Conservation (phyloP, 805 yeast genomes). For the Ogataea thermomethanolica region DNA sequence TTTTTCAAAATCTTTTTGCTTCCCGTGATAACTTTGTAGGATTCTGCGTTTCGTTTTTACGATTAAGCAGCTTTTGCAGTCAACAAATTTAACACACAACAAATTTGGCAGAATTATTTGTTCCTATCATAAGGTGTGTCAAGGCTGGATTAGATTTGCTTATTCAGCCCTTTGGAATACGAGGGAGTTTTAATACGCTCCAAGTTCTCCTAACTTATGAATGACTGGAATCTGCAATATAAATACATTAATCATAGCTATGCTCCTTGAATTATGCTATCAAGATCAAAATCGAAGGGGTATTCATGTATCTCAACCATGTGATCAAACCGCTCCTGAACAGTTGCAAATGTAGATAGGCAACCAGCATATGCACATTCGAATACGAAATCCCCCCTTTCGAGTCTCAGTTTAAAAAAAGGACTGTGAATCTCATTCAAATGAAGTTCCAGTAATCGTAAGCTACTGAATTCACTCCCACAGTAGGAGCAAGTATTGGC, state of each 20-base stretch:
- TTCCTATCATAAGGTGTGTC: not conserved
- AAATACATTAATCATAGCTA: too few relatives aligned
- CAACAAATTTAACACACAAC: conserved; percentile 2
- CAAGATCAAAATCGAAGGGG: conserved; percentile 36
- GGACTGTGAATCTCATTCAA: conserved; percentile 54
- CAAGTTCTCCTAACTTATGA: too few relatives aligned
- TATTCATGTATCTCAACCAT: conserved; percentile 48
- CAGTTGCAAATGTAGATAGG: conserved; percentile 35
- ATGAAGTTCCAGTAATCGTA: conserved; percentile 42
- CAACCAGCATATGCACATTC: conserved; percentile 45
- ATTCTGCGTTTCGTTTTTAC: too few relatives aligned
- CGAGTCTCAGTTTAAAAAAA: conserved; percentile 35
- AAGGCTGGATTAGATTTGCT: too few relatives aligned
- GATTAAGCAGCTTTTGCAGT: conserved; percentile 7
- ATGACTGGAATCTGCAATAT: too few relatives aligned
- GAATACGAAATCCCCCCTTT: conserved; percentile 38
- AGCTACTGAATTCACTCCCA: conserved; percentile 40
- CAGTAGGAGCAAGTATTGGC: conserved; percentile 38
- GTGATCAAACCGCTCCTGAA: conserved; percentile 43
- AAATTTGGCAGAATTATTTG: not conserved
- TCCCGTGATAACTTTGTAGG: too few relatives aligned
- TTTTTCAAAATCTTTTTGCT: not conserved
- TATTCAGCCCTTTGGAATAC: not conserved
- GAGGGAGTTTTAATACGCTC: not conserved
- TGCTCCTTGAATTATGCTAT: conserved; percentile 30